These are phyloP conservation scores for Moringa oleifera DNA, from an alignment of 345 rosid genomes.

Conservation along the genomic window DNA sequence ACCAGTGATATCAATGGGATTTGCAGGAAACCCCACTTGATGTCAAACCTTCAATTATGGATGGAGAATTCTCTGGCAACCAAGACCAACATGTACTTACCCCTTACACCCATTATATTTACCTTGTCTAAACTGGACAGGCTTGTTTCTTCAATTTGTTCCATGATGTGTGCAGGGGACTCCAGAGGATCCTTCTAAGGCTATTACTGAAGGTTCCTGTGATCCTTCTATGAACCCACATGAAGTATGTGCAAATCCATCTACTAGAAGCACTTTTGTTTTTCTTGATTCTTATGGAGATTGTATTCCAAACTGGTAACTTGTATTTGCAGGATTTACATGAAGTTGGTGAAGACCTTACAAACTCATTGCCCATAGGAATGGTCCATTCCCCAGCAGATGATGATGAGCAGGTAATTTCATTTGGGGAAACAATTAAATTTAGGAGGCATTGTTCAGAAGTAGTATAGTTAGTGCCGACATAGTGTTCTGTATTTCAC, in stretches of 20 bases:
- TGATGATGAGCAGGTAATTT: constrained; percentile 58
- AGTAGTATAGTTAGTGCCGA: neutral
- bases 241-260: constrained; percentile 32
- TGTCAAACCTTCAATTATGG: constrained; percentile 43
- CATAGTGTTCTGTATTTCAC: neutral
- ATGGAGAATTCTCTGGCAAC: constrained; percentile 36
- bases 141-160: constrained; percentile 11
- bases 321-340: constrained; percentile 36
- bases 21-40: constrained; percentile 46
- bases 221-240: constrained; percentile 31
- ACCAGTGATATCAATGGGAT: constrained; percentile 14
- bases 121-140: neutral
- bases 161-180: constrained; percentile 36
- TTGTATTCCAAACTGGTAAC: constrained; percentile 1
- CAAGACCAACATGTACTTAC: constrained; percentile 36
- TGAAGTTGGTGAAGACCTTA: constrained; percentile 31
- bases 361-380: constrained; percentile 31
- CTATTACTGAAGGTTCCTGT: constrained; percentile 21
- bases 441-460: neutral
- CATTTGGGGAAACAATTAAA: neutral
- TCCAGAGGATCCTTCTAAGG: constrained; percentile 33
- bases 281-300: neutral
- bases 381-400: constrained; percentile 44
- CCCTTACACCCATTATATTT: constrained; percentile 16
- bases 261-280: neutral